Evolutionary conservation across 129 eudicot species (phyloP).

Genomic region (Lonicera japonica): DNA sequence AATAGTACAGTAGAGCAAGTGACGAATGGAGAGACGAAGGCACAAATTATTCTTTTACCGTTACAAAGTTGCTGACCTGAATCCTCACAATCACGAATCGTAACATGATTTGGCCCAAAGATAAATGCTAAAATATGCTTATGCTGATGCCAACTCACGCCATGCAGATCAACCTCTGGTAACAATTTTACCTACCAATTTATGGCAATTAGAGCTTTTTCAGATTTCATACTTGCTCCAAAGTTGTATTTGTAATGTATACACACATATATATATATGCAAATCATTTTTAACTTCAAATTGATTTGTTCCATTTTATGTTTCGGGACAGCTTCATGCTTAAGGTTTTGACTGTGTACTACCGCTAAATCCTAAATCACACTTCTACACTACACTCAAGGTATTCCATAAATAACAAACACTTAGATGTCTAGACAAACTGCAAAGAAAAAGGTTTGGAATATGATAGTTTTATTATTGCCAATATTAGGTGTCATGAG

Average conservation of each 20-base stretch:
- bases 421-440: no score
- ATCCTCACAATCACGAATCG: constrained; percentile 78
- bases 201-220: neutral
- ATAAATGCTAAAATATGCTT: constrained; percentile 83
- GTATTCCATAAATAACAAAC: no score
- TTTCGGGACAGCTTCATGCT: no score
- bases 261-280: neutral
- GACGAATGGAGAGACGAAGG: neutral
- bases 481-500: no score
- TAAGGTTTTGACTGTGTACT: no score
- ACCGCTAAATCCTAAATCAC: no score
- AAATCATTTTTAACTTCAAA: neutral
- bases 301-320: no score
- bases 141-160: constrained; percentile 80
- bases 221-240: neutral
- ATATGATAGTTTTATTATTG: no score
- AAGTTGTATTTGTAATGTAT: neutral
- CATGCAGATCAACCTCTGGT: constrained; percentile 65
- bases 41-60: neutral
- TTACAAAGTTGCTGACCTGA: constrained; percentile 37
- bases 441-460: no score
- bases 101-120: constrained; percentile 69
- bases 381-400: no score
- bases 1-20: neutral
- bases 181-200: constrained; percentile 56